Conservation (phyloP, 768 basidiomycete species). For the Tylopilus vinaceipallidus region DNA sequence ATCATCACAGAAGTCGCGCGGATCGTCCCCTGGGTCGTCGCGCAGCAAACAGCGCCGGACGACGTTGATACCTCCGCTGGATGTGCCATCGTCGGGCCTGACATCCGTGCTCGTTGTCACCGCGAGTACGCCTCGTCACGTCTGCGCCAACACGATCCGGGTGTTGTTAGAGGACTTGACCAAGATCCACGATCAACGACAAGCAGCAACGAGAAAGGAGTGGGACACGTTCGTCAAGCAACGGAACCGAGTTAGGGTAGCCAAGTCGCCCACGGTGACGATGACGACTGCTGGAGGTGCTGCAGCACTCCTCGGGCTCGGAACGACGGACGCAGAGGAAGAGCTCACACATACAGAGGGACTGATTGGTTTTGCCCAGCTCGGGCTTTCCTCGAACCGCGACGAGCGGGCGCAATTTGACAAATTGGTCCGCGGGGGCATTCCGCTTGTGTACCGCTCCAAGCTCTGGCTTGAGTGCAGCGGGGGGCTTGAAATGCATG, state of each 20-base stretch:
- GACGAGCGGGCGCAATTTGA: slow-evolving; percentile 81
- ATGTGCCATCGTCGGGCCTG: slow-evolving; percentile 17
- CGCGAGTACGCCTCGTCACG: slow-evolving; percentile 65
- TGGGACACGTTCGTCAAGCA: slow-evolving; percentile 90
- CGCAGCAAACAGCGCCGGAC: slow-evolving; percentile 45
- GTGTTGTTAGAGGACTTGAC: slow-evolving; percentile 74
- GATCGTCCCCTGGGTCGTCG: slow-evolving; percentile 49
- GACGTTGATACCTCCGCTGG: slow-evolving; percentile 34
- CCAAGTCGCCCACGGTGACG: slow-evolving; percentile 19
- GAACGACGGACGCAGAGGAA: slow-evolving; percentile 61
- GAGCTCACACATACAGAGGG: slow-evolving; percentile 82
- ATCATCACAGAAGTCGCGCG: slow-evolving; percentile 33
- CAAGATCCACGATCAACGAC: slow-evolving; percentile 78
- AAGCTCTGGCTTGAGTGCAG: slow-evolving; percentile 94
- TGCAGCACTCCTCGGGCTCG: slow-evolving; percentile 67
- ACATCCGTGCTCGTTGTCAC: slow-evolving; percentile 61
- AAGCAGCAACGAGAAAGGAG: slow-evolving; percentile 63
- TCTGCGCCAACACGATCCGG: slow-evolving; percentile 72
- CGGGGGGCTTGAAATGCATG: slow-evolving; percentile 86
- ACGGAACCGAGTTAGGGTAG: slow-evolving; percentile 46
- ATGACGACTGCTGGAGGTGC: slow-evolving; percentile 40
- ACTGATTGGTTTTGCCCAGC: slow-evolving; percentile 86
- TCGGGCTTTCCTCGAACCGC: slow-evolving; percentile 67
- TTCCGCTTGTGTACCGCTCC: slow-evolving; percentile 83
- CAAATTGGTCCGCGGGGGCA: slow-evolving; percentile 76